These are phyloP conservation scores for Poteriospumella lacustris DNA, from an alignment of 108 stramenopile species.

Conservation along the genomic window DNA sequence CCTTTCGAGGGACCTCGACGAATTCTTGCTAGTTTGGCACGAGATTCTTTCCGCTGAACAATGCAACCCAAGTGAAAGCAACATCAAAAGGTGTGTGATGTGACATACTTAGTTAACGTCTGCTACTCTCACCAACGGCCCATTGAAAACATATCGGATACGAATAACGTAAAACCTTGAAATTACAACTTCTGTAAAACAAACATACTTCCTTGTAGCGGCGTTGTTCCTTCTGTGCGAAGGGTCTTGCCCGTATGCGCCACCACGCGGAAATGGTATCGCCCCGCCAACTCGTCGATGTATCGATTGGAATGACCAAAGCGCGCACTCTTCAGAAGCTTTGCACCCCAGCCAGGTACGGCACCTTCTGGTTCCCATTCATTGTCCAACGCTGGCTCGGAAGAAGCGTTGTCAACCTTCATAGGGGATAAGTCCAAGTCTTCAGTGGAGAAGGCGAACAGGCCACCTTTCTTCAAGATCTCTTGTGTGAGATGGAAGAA, in stretches of 20 bases:
- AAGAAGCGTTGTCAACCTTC: neutral
- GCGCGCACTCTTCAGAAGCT: neutral
- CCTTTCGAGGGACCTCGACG: slow-evolving; percentile 50
- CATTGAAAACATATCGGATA: too few species aligned
- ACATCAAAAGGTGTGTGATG: too few species aligned
- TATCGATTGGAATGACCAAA: slow-evolving; percentile 13
- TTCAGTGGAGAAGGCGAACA: slow-evolving; percentile 18
- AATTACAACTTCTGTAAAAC: neutral
- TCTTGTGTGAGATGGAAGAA: neutral
- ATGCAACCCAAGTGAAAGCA: too few species aligned
- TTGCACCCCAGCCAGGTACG: neutral
- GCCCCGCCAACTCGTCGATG: neutral
- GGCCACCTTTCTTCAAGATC: neutral
- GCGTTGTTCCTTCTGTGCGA: slow-evolving; percentile 2
- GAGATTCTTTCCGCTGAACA: neutral
- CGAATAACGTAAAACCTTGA: too few species aligned
- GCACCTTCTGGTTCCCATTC: neutral
- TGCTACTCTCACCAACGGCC: too few species aligned
- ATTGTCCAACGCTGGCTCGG: neutral
- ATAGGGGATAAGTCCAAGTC: slow-evolving; percentile 9
- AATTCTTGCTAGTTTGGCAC: neutral
- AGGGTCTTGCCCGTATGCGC: neutral
- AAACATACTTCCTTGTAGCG: slow-evolving; percentile 1
- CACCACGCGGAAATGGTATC: neutral
- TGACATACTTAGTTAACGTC: too few species aligned